Evolutionary conservation across 352 stramenopile species (phyloP).

Genomic region (Peronospora farinosa): DNA sequence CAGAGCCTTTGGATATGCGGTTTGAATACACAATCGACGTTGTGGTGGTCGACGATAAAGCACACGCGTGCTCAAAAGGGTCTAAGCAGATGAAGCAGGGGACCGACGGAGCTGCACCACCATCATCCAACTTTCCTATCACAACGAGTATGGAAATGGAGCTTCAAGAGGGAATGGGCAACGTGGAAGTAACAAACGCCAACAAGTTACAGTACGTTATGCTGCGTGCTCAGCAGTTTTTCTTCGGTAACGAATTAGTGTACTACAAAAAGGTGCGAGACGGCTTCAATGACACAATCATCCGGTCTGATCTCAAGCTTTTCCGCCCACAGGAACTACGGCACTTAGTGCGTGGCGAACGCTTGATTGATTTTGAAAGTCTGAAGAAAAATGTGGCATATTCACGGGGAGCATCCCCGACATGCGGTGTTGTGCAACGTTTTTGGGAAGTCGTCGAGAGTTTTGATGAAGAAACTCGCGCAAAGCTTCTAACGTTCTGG

Average conservation of each 20-base stretch:
- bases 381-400: conserved; percentile 61
- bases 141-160: conserved; percentile 55
- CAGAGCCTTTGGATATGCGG: conserved; percentile 45
- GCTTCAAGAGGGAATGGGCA: conserved; percentile 29
- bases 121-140: conserved; percentile 2
- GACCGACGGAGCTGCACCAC: conserved; percentile 6
- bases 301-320: conserved; percentile 43
- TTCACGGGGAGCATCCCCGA: conserved; percentile 37
- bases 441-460: conserved; percentile 65
- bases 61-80: not conserved
- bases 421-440: conserved; percentile 35
- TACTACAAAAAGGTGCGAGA: conserved; percentile 60
- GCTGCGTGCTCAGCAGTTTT: conserved; percentile 51
- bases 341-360: conserved; percentile 41
- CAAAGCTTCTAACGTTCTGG: conserved; percentile 73
- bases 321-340: conserved; percentile 54
- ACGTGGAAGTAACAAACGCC: conserved; percentile 47
- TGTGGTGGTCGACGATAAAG: conserved; percentile 22
- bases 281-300: conserved; percentile 54
- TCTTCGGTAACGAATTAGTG: conserved; percentile 50
- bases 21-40: conserved; percentile 63
- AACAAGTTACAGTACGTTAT: conserved; percentile 68
- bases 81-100: conserved; percentile 13
- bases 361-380: conserved; percentile 41
- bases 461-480: conserved; percentile 45